These are phyloP conservation scores for Tillandsia leiboldiana DNA, from an alignment of 176 grass and related monocot genomes.

Conservation along the genomic window DNA sequence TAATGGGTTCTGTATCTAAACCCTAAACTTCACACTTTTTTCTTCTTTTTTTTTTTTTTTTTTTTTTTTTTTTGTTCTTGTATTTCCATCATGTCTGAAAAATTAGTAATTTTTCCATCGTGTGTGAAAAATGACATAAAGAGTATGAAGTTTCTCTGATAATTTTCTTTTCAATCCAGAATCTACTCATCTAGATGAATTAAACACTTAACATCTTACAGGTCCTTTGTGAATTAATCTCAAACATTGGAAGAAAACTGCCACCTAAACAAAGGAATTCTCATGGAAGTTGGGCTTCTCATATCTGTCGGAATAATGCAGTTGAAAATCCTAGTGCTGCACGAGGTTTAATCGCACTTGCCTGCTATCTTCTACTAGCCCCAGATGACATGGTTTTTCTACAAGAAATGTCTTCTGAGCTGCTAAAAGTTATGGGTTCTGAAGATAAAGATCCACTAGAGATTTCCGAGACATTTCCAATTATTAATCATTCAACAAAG, in stretches of 20 bases:
- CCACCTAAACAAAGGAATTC: constrained; percentile 41
- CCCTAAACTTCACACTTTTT: too few relatives aligned
- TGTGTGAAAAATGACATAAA: too few relatives aligned
- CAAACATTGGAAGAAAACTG: constrained; percentile 41
- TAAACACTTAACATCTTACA: constrained; percentile 26
- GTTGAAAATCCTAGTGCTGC: constrained; percentile 38
- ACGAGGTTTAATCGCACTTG: constrained; percentile 40
- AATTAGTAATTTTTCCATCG: too few relatives aligned
- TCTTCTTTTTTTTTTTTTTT: too few relatives aligned
- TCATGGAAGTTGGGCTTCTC: constrained; percentile 46
- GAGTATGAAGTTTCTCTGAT: too few relatives aligned
- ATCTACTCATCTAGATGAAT: too few relatives aligned
- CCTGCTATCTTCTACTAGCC: constrained; percentile 35
- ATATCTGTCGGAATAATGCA: constrained; percentile 34
- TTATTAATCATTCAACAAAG: constrained; percentile 66
- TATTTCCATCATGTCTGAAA: too few relatives aligned
- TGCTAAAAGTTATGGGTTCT: constrained; percentile 37
- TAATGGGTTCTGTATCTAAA: too few relatives aligned
- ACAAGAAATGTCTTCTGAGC: constrained; percentile 40
- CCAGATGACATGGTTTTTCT: constrained; percentile 57
- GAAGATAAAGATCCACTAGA: constrained; percentile 33
- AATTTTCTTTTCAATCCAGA: too few relatives aligned
- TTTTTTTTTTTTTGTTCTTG: too few relatives aligned
- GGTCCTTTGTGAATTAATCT: constrained; percentile 60
- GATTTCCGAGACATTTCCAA: constrained; percentile 37